Conservation (phyloP, 179 eudicot genomes). For the Gypsophila paniculata region DNA sequence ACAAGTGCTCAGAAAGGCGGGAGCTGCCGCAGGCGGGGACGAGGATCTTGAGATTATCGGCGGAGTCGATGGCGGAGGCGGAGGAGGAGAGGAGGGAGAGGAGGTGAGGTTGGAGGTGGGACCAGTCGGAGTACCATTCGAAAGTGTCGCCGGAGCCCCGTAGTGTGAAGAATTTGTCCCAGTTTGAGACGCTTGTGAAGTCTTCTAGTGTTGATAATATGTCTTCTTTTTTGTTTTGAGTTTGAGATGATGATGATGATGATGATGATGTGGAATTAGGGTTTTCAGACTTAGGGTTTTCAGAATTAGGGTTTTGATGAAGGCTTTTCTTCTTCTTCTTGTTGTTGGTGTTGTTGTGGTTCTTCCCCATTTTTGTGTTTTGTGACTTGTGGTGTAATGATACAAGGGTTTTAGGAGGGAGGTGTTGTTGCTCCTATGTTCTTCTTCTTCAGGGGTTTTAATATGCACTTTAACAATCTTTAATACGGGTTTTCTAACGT, state of each 20-base stretch:
- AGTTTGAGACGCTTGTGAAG: constrained; percentile 81
- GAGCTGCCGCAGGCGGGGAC: constrained; percentile 96
- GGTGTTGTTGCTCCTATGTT: too few relatives aligned
- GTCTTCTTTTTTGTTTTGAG: constrained; percentile 24
- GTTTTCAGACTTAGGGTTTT: too few relatives aligned
- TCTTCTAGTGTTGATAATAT: constrained; percentile 70
- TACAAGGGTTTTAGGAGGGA: background rate
- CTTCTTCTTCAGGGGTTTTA: too few relatives aligned
- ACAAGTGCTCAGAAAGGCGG: constrained; percentile 66
- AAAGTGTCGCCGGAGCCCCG: constrained; percentile 63
- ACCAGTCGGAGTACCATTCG: constrained; percentile 99
- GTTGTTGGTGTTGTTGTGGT: constrained; percentile 27
- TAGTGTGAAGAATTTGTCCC: constrained; percentile 87
- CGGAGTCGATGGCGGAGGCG: constrained; percentile 11
- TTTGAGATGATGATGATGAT: background rate
- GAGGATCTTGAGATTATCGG: constrained; percentile 43
- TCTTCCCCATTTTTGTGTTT: constrained; percentile 25
- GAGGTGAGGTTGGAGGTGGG: constrained; percentile 56
- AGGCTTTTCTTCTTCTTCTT: constrained; percentile 5
- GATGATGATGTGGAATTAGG: constrained; percentile 22
- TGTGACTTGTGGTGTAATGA: background rate
- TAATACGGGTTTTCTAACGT: too few relatives aligned
- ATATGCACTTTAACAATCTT: too few relatives aligned
- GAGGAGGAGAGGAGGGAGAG: constrained; percentile 35
- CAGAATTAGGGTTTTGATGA: constrained; percentile 19